Evolutionary conservation across 2,329 filamentous ascomycete genomes (phyloP), one percentile per base, ranked within the genome.

Genomic region (Xylaria sp.): DNA sequence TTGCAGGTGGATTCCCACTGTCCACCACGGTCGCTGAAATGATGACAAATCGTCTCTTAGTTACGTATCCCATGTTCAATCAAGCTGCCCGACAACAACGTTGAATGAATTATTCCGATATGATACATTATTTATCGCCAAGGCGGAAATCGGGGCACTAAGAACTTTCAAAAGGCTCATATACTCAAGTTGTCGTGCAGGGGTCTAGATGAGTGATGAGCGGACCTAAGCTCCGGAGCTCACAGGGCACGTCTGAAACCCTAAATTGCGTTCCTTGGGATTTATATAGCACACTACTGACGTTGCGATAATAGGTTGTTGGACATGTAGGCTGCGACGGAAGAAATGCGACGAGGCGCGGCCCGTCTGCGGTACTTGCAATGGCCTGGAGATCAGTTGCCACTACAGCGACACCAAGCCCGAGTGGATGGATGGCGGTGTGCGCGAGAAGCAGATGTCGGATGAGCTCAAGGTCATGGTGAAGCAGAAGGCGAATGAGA

Each of bases 391-490:
- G 11, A 83, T 84, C 44, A 76, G 74, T n/a, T 84, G 82, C 65
- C 70, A 81, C 66, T 81, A 79, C 68, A 71, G 71, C 61, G 68
- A 76, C 10, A 67, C 71, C 10, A 82, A 79, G 63, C 79, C 79
- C 70, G 79, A 79, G 48, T 81, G 79, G 79, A 79, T 81, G 78
- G 79, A 81, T 58, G 76, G 75, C 4, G 79, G 78, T 7, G 63
- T 42, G 23, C 72, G 67, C 15, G 79, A 82, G 67, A 74, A 77
- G 62, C 73, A 79, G 70, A 83, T 81, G 79, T 77, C 78, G n/a
- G 71, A 74, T 31, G 67, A 72, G 49, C 57, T 90, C 70, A 90
- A 89, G 77, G 77, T 78, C n/a, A 83, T 89, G 77, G 84, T 89
- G 69, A 89, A 88, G 78, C 80, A 83, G 61, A 84, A 83, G 70